phyloP scores from a whole-genome alignment of 257 asterid genomes.

The Agastache rugosa region DNA sequence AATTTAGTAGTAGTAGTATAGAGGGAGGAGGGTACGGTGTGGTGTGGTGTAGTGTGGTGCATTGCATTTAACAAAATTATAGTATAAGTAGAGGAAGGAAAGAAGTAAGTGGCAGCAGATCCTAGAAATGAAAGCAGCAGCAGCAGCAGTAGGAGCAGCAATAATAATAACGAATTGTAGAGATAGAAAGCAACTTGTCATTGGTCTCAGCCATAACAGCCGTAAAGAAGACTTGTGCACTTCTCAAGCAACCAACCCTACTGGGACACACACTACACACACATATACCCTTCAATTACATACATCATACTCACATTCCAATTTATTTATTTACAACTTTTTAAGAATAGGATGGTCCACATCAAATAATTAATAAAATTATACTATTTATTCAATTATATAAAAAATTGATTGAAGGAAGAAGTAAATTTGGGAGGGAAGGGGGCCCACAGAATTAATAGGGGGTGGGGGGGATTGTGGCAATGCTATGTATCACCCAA shows the following conservation, averaged over 20 bases:
- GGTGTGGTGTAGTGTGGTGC: not conserved
- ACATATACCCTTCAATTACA: no score
- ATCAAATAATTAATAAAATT: no score
- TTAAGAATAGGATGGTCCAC: no score
- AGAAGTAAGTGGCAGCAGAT: slow-evolving; percentile 55
- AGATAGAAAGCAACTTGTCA: slow-evolving; percentile 47
- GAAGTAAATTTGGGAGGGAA: not conserved
- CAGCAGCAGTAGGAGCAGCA: slow-evolving; percentile 5
- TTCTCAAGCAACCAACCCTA: slow-evolving; percentile 29
- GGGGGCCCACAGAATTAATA: slow-evolving; percentile 37
- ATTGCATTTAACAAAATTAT: slow-evolving; percentile 31
- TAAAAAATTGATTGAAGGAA: not conserved
- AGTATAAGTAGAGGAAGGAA: slow-evolving; percentile 32
- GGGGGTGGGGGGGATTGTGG: slow-evolving; percentile 36
- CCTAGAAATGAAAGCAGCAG: slow-evolving; percentile 50
- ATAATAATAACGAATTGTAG: slow-evolving; percentile 49
- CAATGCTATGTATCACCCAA: slow-evolving; percentile 42
- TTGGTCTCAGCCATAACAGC: slow-evolving; percentile 34
- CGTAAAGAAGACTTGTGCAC: slow-evolving; percentile 41
- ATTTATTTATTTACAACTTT: no score
- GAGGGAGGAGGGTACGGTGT: not conserved
- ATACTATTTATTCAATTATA: no score
- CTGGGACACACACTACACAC: not conserved
- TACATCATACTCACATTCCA: not conserved
- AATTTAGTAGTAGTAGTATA: no score